Base-by-base conservation (phyloP, 2,329 filamentous ascomycete genomes). In the Chaetomium sp. region DNA sequence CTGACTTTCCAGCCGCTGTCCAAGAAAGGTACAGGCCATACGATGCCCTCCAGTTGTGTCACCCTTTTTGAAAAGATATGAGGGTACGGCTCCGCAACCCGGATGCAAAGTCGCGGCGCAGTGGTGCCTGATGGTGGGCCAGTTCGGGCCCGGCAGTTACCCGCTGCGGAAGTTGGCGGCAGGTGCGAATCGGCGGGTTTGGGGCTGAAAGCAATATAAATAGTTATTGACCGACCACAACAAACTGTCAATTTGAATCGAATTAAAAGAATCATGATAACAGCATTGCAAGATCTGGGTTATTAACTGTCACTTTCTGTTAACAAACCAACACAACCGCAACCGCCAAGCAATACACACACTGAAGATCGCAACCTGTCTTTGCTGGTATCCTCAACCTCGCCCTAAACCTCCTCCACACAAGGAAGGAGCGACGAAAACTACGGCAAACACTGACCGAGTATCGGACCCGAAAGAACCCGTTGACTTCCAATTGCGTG, bases 111-210 rank as follows among this genome's bases (percentile, higher is more conserved):
- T 47, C 16, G 54, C 31, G 60, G 60, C 60, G 33, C 60, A 57
- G 45, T 63, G 60, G 45, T 50, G 53, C 63, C 57, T 65, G 57
- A 54, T 38, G 47, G 38, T 23, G 51, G 60, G 45, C 25, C 31
- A 29, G 54, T 2, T 25, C 25, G 55, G 49, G n/a, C 27, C 38
- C 35, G 23, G 54, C 23, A 23, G 16, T 50, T 16, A 4, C 13
- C n/a, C 23, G 45, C 50, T 23, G n/a, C n/a, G 27, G 27, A 29
- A 29, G 21, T 16, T 4, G 35, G 16, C 25, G 58, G 63, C 58
- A 61, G 53, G 63, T 53, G 33, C 63, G 29, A 54, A 13, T 13
- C 33, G 54, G 47, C 13, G 19, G 49, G 35, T 51, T 62, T n/a
- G 7, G 33, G 45, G 27, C 6, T 29, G 27, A 33, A 19, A 16